A percentile compares a stretch with the other conserved stretches of the same genome.
phyloP scores from a whole-genome alignment of 768 basidiomycete species.

The Naematelia aurantialba region DNA sequence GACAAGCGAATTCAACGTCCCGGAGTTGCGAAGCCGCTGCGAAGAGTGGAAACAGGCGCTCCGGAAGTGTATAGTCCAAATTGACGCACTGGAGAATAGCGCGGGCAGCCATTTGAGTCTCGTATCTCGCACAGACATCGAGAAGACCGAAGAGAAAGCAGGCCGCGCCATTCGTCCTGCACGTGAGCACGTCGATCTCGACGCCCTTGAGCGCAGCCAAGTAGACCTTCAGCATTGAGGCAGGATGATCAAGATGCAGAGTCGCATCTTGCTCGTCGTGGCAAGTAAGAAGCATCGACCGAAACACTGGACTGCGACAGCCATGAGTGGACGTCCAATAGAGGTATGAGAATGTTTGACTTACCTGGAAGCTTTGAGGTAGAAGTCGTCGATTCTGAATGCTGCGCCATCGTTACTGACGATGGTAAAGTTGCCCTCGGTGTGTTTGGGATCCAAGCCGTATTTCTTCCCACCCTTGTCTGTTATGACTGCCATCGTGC shows the following conservation, averaged over 20 bases:
- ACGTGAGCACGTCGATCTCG: not conserved
- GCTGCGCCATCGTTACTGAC: conserved; percentile 7
- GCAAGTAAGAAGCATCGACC: conserved; percentile 6
- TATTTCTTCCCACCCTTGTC: conserved; percentile 11
- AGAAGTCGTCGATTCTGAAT: not conserved
- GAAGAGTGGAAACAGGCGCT: not conserved
- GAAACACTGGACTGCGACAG: conserved; percentile 12
- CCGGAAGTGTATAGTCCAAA: not conserved
- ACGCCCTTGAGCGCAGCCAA: not conserved
- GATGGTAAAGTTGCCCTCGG: conserved; percentile 8
- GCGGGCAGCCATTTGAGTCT: not conserved
- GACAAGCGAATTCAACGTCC: not conserved
- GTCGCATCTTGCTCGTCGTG: not conserved
- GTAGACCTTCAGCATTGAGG: not conserved
- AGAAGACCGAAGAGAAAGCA: not conserved
- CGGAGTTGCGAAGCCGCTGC: not conserved
- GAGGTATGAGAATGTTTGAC: not conserved
- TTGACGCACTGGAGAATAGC: not conserved
- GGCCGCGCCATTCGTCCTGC: not conserved
- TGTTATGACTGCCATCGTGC: not conserved
- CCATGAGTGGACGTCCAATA: not conserved
- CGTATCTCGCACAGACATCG: not conserved
- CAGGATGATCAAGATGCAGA: not conserved
- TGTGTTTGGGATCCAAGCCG: not conserved
- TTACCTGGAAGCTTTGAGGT: conserved; percentile 6